Conservation (phyloP, 129 eudicot genomes). For the Flaveria brownii region DNA sequence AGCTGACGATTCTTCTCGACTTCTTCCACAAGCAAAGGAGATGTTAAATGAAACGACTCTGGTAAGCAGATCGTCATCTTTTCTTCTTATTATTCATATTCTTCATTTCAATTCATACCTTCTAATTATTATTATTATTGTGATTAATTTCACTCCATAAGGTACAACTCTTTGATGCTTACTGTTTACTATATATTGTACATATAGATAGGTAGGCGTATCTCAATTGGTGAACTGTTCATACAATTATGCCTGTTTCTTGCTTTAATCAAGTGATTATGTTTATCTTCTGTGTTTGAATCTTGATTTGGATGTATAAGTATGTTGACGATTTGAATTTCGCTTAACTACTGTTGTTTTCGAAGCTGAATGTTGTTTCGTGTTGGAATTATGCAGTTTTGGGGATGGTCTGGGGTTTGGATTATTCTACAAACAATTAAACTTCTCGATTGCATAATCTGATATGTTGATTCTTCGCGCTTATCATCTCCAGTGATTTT, state of each 20-base stretch:
- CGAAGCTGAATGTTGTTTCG: constrained; percentile 20
- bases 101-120: not conserved
- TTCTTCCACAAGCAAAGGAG: constrained; percentile 29
- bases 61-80: constrained; percentile 13
- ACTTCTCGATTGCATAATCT: not conserved
- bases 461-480: constrained; percentile 10
- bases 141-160: constrained; percentile 15
- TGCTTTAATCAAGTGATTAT: constrained; percentile 9
- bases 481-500: not conserved
- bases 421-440: not conserved
- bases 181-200: not conserved
- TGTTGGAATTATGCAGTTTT: constrained; percentile 24
- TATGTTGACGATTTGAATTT: not conserved
- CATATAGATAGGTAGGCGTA: not conserved
- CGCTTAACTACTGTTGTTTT: constrained; percentile 7
- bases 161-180: constrained; percentile 21
- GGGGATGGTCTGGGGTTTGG: constrained; percentile 28
- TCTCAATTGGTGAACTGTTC: not conserved
- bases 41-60: constrained; percentile 12
- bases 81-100: not conserved
- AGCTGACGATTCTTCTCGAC: constrained; percentile 43
- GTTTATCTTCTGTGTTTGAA: not conserved
- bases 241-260: not conserved
- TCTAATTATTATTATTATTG: constrained; percentile 1
- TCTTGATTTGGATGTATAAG: not conserved